Evolutionary conservation across 345 rosid species (phyloP).

Genomic region (Corchorus capsularis): DNA sequence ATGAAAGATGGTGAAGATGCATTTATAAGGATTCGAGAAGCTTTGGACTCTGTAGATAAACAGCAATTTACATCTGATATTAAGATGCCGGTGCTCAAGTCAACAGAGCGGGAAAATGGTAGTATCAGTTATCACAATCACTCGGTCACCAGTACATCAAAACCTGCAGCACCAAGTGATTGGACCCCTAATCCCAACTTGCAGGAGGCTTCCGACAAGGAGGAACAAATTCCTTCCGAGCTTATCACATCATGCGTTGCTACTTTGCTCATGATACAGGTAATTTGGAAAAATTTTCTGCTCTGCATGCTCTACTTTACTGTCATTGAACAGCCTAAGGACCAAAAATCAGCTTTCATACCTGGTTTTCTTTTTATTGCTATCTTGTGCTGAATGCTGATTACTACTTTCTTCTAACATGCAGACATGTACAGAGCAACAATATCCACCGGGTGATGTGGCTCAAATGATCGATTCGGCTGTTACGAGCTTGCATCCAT

Average conservation of each 20-base stretch:
- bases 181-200: constrained; percentile 29
- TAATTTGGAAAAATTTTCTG: constrained; percentile 25
- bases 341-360: not conserved
- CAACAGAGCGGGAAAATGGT: constrained; percentile 51
- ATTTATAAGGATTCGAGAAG: constrained; percentile 59
- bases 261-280: constrained; percentile 88
- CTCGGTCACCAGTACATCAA: constrained; percentile 37
- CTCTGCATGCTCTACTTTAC: not conserved
- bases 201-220: constrained; percentile 43
- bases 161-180: constrained; percentile 30
- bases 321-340: not conserved
- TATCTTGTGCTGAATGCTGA: not conserved
- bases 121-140: constrained; percentile 36
- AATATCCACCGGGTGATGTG: constrained; percentile 85
- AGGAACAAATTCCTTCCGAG: constrained; percentile 66
- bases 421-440: constrained; percentile 91
- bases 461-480: constrained; percentile 91
- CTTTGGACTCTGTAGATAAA: constrained; percentile 56
- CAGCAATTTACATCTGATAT: constrained; percentile 43
- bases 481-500: constrained; percentile 76
- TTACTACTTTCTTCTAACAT: not conserved
- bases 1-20: constrained; percentile 81
- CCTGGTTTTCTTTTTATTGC: not conserved
- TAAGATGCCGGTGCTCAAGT: constrained; percentile 31
- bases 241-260: constrained; percentile 87